Evolutionary conservation across 163 green algal genomes (phyloP).

Genomic region (Dunaliella salina): DNA sequence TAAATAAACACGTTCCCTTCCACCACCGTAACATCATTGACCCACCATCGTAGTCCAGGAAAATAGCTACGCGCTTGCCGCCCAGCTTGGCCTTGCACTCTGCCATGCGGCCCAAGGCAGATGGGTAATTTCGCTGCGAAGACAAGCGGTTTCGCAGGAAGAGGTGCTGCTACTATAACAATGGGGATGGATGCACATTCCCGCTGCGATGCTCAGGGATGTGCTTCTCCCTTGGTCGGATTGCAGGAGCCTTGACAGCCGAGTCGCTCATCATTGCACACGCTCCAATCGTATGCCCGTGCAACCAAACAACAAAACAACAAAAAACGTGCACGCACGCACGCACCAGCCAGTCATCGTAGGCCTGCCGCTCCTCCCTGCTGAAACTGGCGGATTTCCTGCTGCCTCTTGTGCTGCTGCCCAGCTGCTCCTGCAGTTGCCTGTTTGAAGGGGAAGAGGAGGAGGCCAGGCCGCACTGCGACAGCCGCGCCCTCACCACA

Average conservation of each 20-base stretch:
- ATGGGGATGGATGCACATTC: too few species aligned
- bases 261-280: too few species aligned
- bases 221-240: too few species aligned
- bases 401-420: neutral
- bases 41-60: conserved; percentile 94
- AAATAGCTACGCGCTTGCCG: conserved; percentile 75
- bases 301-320: too few species aligned
- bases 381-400: neutral
- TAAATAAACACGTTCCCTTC: neutral
- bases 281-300: neutral
- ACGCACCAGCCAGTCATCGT: conserved; percentile 14
- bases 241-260: too few species aligned
- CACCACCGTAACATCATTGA: too few species aligned
- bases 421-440: neutral
- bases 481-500: neutral
- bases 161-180: too few species aligned
- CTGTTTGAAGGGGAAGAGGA: neutral
- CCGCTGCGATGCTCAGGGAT: too few species aligned
- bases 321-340: too few species aligned
- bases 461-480: neutral
- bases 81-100: conserved; percentile 38
- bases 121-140: conserved; percentile 57
- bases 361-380: neutral
- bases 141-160: too few species aligned
- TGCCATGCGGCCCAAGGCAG: conserved; percentile 57